Percentiles rank a stretch among this genome's conserved stretches.
Evolutionary conservation across 352 stramenopile genomes (phyloP).

Genomic region (Pythium monospermum): DNA sequence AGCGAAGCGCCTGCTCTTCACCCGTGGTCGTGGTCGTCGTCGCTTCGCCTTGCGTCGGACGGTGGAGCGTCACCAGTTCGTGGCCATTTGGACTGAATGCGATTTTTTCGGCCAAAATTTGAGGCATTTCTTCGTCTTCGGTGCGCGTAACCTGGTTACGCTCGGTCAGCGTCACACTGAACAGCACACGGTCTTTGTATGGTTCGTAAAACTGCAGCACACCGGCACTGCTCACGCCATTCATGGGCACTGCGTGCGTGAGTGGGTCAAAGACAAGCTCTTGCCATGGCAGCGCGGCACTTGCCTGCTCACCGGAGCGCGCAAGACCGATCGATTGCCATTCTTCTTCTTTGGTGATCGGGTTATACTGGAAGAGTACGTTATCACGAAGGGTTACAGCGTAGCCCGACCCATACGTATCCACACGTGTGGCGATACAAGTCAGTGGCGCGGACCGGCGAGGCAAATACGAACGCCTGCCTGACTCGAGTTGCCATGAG

Average conservation of each 20-base stretch:
- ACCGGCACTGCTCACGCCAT: constrained; percentile 51
- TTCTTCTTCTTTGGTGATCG: constrained; percentile 66
- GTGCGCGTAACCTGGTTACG: constrained; percentile 84
- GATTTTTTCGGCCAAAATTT: constrained; percentile 44
- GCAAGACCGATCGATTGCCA: constrained; percentile 66
- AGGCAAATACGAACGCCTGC: constrained; percentile 68
- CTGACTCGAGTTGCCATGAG: constrained; percentile 80
- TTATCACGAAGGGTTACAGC: constrained; percentile 60
- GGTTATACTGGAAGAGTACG: constrained; percentile 81
- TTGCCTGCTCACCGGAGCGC: constrained; percentile 38
- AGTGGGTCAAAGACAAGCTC: constrained; percentile 62
- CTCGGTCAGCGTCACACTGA: constrained; percentile 65
- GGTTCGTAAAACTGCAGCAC: constrained; percentile 81
- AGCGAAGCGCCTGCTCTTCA: constrained; percentile 62
- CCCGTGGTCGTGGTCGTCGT: constrained; percentile 18
- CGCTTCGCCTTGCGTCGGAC: too few species aligned
- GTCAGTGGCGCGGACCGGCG: constrained; percentile 61
- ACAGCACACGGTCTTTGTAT: constrained; percentile 70
- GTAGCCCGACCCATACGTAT: constrained; percentile 43
- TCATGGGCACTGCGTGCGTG: constrained; percentile 53
- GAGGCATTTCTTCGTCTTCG: constrained; percentile 51
- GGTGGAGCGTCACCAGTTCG: constrained; percentile 60
- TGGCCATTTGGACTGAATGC: constrained; percentile 46
- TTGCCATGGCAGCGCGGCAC: constrained; percentile 39
- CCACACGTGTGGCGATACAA: constrained; percentile 43